Evolutionary conservation across 2,329 filamentous ascomycete species (phyloP).

Genomic region (Fusarium camptoceras): DNA sequence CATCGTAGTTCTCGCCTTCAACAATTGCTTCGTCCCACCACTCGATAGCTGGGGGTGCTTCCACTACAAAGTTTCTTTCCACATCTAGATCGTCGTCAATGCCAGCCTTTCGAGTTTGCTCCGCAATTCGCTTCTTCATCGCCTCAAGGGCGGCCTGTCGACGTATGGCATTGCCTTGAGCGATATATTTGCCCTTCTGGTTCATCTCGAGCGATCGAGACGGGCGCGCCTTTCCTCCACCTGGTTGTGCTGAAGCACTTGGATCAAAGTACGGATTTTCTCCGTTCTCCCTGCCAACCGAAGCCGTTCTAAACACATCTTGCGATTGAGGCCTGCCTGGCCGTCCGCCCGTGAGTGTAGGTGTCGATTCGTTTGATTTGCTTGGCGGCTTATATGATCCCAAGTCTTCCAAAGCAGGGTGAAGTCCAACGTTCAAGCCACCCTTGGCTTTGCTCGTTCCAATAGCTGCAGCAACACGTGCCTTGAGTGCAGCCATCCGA

Average conservation of each 20-base stretch:
- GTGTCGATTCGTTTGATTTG: conserved; percentile 52
- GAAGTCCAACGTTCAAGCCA: conserved; percentile 79
- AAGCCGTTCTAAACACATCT: conserved; percentile 39
- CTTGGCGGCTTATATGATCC: conserved; percentile 59
- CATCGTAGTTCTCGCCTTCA: conserved; percentile 78
- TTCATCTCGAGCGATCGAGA: conserved; percentile 89
- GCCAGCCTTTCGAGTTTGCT: conserved; percentile 86
- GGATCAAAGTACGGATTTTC: conserved; percentile 86
- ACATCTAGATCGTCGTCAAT: conserved; percentile 91
- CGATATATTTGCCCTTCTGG: conserved; percentile 96
- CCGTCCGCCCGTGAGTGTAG: conserved; percentile 30
- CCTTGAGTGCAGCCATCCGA: conserved; percentile 80
- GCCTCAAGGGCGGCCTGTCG: conserved; percentile 89
- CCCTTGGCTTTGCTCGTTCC: conserved; percentile 69
- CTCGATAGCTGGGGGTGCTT: conserved; percentile 86
- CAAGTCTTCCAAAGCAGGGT: conserved; percentile 77
- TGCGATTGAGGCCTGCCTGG: conserved; percentile 30
- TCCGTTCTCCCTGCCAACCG: conserved; percentile 19
- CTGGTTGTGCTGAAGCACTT: conserved; percentile 70
- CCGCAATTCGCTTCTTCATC: conserved; percentile 94
- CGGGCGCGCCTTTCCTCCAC: conserved; percentile 69
- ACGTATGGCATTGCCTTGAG: conserved; percentile 89
- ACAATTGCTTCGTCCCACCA: conserved; percentile 98
- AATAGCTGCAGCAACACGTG: conserved; percentile 81
- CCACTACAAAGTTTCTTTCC: conserved; percentile 89